phyloP scores from a whole-genome alignment of 2,329 filamentous ascomycete species.

The Xylaria sp. region DNA sequence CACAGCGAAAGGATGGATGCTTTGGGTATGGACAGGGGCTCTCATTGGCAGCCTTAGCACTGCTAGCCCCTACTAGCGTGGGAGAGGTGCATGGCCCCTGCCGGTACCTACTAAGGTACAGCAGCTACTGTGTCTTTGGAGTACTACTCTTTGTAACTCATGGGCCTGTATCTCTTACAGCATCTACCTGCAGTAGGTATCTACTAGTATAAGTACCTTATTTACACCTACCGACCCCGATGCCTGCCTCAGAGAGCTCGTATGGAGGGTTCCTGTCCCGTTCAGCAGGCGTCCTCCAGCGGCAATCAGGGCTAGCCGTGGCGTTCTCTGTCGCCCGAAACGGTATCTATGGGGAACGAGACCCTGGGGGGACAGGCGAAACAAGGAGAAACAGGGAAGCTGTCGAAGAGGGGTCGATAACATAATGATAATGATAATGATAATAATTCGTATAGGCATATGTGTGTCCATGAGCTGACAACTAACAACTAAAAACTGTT shows the following conservation, averaged over 20 bases:
- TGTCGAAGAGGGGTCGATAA: slow-evolving; percentile 17
- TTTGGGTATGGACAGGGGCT: slow-evolving; percentile 36
- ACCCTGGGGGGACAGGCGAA: not conserved
- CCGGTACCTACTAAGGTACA: not conserved
- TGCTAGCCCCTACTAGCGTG: slow-evolving; percentile 25
- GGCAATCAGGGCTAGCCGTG: not conserved
- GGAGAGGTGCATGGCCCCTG: slow-evolving; percentile 16
- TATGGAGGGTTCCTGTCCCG: not conserved
- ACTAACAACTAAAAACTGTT: not conserved
- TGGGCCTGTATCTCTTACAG: not conserved
- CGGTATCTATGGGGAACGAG: slow-evolving; percentile 3
- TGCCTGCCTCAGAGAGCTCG: not conserved
- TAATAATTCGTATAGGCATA: not conserved
- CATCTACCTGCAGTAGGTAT: not conserved
- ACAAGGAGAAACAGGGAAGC: slow-evolving; percentile 11
- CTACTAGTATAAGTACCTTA: not conserved
- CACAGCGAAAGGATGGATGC: slow-evolving; percentile 32
- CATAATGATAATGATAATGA: not conserved
- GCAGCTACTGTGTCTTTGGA: not conserved
- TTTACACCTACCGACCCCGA: not conserved
- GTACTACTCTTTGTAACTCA: no score
- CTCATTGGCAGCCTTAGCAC: slow-evolving; percentile 37
- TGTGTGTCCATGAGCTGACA: not conserved
- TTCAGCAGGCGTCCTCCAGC: not conserved
- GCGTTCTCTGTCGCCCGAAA: slow-evolving; percentile 18